These are phyloP conservation scores for Hanseniaspora lindneri DNA, from an alignment of 805 yeast genomes.

Conservation along the genomic window DNA sequence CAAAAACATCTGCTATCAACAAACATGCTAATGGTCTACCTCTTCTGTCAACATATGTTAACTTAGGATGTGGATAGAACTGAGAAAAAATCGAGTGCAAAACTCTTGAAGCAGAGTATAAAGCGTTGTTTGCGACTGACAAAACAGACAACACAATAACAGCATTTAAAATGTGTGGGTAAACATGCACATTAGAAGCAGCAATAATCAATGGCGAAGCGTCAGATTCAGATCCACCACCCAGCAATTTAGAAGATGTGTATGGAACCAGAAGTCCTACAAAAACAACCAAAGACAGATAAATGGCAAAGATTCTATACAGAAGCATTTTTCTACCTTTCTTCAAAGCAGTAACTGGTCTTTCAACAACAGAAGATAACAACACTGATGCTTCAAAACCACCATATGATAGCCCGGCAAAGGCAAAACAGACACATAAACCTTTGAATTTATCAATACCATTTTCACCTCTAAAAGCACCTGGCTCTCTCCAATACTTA, in stretches of 20 bases:
- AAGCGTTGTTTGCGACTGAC: conserved; percentile 71
- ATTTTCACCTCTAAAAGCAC: conserved; percentile 34
- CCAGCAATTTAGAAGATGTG: conserved; percentile 33
- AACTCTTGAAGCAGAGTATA: conserved; percentile 67
- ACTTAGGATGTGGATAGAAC: conserved; percentile 35
- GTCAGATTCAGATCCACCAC: conserved; percentile 34
- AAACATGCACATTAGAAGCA: conserved; percentile 41
- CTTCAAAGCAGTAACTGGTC: conserved; percentile 40
- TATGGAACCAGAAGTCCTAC: conserved; percentile 49
- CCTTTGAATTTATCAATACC: conserved; percentile 42
- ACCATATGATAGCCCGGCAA: conserved; percentile 51
- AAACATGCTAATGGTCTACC: conserved; percentile 56
- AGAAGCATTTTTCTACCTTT: conserved; percentile 44
- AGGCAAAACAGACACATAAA: conserved; percentile 40
- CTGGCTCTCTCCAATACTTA: conserved; percentile 47
- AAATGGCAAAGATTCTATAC: conserved; percentile 43
- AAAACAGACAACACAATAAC: conserved; percentile 65
- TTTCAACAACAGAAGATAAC: conserved; percentile 37
- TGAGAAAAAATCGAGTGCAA: conserved; percentile 32
- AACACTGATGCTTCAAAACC: conserved; percentile 47
- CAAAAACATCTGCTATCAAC: conserved; percentile 40
- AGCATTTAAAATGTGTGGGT: conserved; percentile 68
- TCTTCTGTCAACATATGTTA: conserved; percentile 44
- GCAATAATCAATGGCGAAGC: conserved; percentile 41
- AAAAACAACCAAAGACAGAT: conserved; percentile 41